Evolutionary conservation across 306 rosid genomes (phyloP).

Genomic region (Pueraria montana): DNA sequence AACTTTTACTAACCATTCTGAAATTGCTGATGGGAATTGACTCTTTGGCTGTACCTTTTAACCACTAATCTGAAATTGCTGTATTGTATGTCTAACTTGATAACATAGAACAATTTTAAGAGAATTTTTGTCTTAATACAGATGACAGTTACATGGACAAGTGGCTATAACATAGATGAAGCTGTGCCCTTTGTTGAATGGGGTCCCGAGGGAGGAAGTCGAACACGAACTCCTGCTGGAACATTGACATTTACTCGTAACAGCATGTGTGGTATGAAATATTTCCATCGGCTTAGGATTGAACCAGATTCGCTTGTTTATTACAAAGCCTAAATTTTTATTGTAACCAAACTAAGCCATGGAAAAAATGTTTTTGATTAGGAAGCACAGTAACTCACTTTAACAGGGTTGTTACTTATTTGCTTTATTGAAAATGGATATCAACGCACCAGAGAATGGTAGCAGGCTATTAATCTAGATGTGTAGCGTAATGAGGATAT

Average conservation of each 20-base stretch:
- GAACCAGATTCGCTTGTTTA: no score
- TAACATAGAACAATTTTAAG: background rate
- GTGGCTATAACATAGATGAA: constrained; percentile 73
- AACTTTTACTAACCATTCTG: no score
- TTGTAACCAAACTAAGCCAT: background rate
- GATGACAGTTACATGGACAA: constrained; percentile 91
- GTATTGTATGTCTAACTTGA: constrained; percentile 21
- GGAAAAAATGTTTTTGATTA: constrained; percentile 1
- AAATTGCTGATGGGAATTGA: no score
- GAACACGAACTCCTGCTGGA: constrained; percentile 68
- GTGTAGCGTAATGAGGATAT: no score
- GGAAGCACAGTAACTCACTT: background rate
- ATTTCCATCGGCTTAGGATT: background rate
- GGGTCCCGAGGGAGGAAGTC: constrained; percentile 61
- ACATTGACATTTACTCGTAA: constrained; percentile 67
- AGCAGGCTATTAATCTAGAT: no score
- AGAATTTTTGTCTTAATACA: constrained; percentile 45
- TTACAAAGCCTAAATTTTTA: no score
- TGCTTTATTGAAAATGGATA: no score
- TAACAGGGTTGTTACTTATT: no score
- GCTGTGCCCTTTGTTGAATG: constrained; percentile 74
- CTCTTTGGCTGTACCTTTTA: no score
- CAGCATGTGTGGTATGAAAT: constrained; percentile 82
- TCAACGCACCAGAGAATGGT: no score
- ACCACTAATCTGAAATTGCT: background rate